These are phyloP conservation scores for Alternaria sp. DNA, from an alignment of 2,329 filamentous ascomycete genomes.

Conservation along the genomic window DNA sequence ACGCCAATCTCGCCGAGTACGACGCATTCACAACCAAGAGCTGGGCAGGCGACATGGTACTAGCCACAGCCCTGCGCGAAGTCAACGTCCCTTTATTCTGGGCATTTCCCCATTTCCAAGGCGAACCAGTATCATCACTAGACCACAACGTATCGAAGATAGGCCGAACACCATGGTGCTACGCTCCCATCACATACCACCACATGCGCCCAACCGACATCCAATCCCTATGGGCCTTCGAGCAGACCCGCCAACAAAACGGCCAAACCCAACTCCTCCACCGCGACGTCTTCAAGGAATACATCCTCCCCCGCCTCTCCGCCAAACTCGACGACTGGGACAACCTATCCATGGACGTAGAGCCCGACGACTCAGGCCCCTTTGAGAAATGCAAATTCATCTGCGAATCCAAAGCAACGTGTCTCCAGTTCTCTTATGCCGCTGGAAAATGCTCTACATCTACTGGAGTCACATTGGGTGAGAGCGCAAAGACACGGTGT, in stretches of 20 bases:
- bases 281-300: conserved; percentile 12
- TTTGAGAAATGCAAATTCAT: neutral
- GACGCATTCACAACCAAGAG: conserved; percentile 54
- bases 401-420: neutral
- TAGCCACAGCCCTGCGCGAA: conserved; percentile 56
- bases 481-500: neutral
- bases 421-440: conserved; percentile 8
- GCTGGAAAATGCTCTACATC: conserved; percentile 1
- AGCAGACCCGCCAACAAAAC: conserved; percentile 34
- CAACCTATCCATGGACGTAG: conserved; percentile 1
- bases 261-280: neutral
- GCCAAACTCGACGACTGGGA: neutral
- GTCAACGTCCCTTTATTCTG: conserved; percentile 37
- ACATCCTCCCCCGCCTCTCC: conserved; percentile 1
- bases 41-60: conserved; percentile 59
- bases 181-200: conserved; percentile 55
- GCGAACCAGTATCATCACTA: conserved; percentile 30
- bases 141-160: conserved; percentile 26
- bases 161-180: conserved; percentile 55
- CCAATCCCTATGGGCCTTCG: conserved; percentile 52
- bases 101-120: conserved; percentile 28
- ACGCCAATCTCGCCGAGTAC: conserved; percentile 46
- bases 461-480: neutral
- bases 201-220: conserved; percentile 54
- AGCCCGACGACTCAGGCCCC: neutral